phyloP scores from a whole-genome alignment of 495 filamentous ascomycete genomes.

The Schizothecium vesticola region DNA sequence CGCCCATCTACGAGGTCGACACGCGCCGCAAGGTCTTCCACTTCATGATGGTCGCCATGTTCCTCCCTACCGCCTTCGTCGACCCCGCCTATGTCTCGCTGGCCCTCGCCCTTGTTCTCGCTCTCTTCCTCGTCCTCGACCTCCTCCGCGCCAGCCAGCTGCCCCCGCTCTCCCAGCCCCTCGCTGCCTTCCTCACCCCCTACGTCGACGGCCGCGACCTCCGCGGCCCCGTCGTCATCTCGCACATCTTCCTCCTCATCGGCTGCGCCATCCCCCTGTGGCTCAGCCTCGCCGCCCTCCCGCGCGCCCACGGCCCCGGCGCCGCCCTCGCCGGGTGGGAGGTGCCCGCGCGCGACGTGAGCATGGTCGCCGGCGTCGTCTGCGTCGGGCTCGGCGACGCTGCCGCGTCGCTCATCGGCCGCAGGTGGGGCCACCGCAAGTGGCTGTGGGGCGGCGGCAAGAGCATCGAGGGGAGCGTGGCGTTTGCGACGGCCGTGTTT shows the following conservation, averaged over 20 bases:
- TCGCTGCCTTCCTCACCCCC: constrained; percentile 80
- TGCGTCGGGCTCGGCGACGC: constrained; percentile 96
- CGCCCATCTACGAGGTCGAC: constrained; percentile 74
- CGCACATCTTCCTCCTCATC: constrained; percentile 91
- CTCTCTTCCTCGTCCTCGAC: constrained; percentile 82
- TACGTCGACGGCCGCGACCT: constrained; percentile 95
- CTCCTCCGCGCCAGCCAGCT: constrained; percentile 85
- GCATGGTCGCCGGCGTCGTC: constrained; percentile 84
- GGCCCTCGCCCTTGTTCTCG: constrained; percentile 66
- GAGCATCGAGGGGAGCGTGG: constrained; percentile 83
- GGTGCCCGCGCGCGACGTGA: constrained; percentile 61
- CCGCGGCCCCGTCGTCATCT: constrained; percentile 87
- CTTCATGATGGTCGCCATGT: constrained; percentile 95
- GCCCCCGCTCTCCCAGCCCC: constrained; percentile 74
- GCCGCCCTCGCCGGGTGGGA: constrained; percentile 66
- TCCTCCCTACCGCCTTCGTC: constrained; percentile 76
- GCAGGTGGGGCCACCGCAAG: constrained; percentile 79
- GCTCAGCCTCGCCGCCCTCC: constrained; percentile 68
- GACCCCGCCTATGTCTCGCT: constrained; percentile 81
- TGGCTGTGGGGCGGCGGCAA: constrained; percentile 98
- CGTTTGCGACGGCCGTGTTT: constrained; percentile 77
- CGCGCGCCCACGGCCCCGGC: constrained; percentile 41
- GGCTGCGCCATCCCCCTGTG: constrained; percentile 95
- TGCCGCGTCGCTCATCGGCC: constrained; percentile 84
- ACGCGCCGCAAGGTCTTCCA: constrained; percentile 98